A percentile compares a stretch with the other conserved stretches of the same genome.
Evolutionary conservation across 176 grass and related monocot genomes (phyloP).

Genomic region (Bonia amplexicaulis): DNA sequence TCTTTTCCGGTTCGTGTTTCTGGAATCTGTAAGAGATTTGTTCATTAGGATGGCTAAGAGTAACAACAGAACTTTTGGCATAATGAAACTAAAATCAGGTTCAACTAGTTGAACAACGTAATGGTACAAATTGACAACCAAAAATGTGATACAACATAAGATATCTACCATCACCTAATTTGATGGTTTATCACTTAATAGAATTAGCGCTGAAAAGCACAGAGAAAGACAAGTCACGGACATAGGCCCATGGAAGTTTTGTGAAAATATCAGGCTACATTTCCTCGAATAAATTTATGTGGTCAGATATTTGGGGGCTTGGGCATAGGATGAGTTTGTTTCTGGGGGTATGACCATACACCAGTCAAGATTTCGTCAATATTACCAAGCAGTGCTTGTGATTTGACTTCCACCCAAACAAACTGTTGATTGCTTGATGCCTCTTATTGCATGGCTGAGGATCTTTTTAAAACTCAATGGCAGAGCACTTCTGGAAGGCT

Average conservation of each 20-base stretch:
- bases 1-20: slow-evolving; percentile 47
- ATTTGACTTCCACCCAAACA: neutral
- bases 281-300: neutral
- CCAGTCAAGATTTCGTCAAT: neutral
- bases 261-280: neutral
- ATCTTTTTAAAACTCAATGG: neutral
- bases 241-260: neutral
- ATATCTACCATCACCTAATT: neutral
- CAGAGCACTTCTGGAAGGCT: neutral
- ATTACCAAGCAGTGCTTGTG: neutral
- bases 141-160: neutral
- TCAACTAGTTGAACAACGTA: neutral
- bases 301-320: neutral
- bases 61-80: neutral
- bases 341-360: neutral
- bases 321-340: neutral
- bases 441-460: neutral
- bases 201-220: neutral
- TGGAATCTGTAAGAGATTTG: slow-evolving; percentile 39
- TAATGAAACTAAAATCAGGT: neutral
- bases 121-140: neutral
- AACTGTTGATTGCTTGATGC: neutral
- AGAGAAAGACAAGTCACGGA: neutral
- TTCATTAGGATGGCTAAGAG: neutral
- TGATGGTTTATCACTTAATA: neutral